Percentiles rank a stretch among this genome's conserved stretches.
Evolutionary conservation across 2,329 filamentous ascomycete species (phyloP).

Genomic region (Colletotrichum sp.): DNA sequence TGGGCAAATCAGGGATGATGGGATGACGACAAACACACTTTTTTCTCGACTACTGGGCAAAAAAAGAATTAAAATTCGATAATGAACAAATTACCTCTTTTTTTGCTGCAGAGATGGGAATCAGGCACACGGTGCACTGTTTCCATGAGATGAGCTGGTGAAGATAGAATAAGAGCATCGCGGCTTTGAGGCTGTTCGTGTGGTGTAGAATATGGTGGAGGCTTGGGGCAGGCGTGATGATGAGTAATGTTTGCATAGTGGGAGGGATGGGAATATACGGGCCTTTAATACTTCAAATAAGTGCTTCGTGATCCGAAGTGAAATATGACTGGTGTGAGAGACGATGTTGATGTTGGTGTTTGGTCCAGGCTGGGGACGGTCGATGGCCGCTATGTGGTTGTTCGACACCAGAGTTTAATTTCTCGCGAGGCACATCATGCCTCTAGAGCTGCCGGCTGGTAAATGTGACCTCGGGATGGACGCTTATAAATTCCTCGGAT

Average conservation of each 20-base stretch:
- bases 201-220: background rate
- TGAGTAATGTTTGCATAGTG: background rate
- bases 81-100: background rate
- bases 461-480: too few relatives aligned
- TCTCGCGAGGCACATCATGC: too few relatives aligned
- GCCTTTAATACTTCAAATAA: background rate
- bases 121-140: background rate
- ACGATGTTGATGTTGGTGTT: background rate
- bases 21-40: constrained; percentile 6
- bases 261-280: background rate
- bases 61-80: constrained; percentile 3
- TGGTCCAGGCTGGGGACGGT: background rate
- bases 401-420: too few relatives aligned
- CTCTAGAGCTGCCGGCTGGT: too few relatives aligned
- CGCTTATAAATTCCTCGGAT: too few relatives aligned
- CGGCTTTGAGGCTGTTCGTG: background rate
- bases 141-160: background rate
- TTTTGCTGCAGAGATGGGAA: background rate
- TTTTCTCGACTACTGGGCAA: background rate
- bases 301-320: background rate
- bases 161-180: background rate
- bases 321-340: background rate
- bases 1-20: constrained; percentile 9
- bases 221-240: background rate
- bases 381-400: too few relatives aligned